Evolutionary conservation across 345 rosid species (phyloP).

Genomic region (Combretum micranthum): DNA sequence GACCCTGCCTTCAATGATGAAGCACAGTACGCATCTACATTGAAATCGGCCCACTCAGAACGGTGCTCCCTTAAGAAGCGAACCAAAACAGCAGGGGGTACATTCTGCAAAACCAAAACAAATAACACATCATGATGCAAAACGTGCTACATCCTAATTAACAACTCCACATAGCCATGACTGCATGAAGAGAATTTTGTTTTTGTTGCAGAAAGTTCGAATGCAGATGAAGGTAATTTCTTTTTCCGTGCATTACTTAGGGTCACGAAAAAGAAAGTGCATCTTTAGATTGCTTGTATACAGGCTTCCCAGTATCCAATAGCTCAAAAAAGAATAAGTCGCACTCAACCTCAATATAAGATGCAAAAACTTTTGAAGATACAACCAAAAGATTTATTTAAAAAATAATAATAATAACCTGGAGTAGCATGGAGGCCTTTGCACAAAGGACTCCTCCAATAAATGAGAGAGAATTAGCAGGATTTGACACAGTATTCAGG

Average conservation of each 20-base stretch:
- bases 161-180: neutral
- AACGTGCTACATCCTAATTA: neutral
- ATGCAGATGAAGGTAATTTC: too few species aligned
- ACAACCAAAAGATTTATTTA: too few species aligned
- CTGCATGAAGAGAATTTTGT: too few species aligned
- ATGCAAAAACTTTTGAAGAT: too few species aligned
- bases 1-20: constrained; percentile 73
- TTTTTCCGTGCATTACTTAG: too few species aligned
- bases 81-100: constrained; percentile 88
- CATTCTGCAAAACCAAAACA: constrained; percentile 48
- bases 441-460: constrained; percentile 97
- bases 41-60: constrained; percentile 98
- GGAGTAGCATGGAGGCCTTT: constrained; percentile 99
- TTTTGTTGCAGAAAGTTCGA: too few species aligned
- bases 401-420: constrained; percentile 1
- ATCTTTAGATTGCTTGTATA: too few species aligned
- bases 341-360: too few species aligned
- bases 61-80: constrained; percentile 98
- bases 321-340: too few species aligned
- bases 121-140: neutral
- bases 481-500: constrained; percentile 32
- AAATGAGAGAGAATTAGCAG: constrained; percentile 51
- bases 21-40: constrained; percentile 95
- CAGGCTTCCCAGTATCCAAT: too few species aligned
- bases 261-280: too few species aligned